Conservation (phyloP, 1,139 yeast species). For the Hansenula anomala region DNA sequence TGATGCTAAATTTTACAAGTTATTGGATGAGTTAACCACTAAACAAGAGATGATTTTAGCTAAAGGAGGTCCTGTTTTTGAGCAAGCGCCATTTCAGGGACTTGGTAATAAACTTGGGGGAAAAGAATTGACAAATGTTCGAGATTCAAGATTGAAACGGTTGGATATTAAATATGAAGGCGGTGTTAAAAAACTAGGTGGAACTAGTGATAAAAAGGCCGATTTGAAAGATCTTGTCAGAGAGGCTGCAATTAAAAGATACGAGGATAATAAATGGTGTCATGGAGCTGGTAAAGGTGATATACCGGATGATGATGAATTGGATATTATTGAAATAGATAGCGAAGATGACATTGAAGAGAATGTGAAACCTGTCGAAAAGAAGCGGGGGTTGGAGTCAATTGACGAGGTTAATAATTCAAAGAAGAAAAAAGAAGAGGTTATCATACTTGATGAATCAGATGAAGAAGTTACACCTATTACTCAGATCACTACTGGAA, state of each 20-base stretch:
- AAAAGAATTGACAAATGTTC: constrained; percentile 6
- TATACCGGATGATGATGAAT: constrained; percentile 14
- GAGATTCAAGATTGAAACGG: constrained; percentile 17
- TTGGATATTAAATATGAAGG: constrained; percentile 11
- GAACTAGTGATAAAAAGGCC: constrained; percentile 1
- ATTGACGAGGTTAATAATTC: no score
- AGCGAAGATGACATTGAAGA: constrained; percentile 24
- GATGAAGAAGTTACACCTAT: no score
- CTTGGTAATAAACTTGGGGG: constrained; percentile 53
- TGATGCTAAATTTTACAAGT: constrained; percentile 62
- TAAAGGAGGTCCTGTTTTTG: constrained; percentile 28
- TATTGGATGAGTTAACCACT: constrained; percentile 54
- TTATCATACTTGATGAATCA: background rate
- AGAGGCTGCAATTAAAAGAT: constrained; percentile 66
- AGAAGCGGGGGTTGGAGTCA: background rate
- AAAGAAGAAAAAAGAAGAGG: background rate
- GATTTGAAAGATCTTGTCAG: constrained; percentile 45
- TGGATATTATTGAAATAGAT: constrained; percentile 23
- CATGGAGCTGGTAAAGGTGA: constrained; percentile 16
- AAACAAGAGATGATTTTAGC: constrained; percentile 52
- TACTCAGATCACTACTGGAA: no score
- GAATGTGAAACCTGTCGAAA: no score
- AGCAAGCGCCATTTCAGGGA: constrained; percentile 17
- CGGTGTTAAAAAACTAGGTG: constrained; percentile 15
- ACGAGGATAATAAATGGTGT: constrained; percentile 29